Evolutionary conservation across 495 filamentous ascomycete genomes (phyloP), one percentile per base, ranked within the genome.

Genomic region (Hypoxylon cercidicola): DNA sequence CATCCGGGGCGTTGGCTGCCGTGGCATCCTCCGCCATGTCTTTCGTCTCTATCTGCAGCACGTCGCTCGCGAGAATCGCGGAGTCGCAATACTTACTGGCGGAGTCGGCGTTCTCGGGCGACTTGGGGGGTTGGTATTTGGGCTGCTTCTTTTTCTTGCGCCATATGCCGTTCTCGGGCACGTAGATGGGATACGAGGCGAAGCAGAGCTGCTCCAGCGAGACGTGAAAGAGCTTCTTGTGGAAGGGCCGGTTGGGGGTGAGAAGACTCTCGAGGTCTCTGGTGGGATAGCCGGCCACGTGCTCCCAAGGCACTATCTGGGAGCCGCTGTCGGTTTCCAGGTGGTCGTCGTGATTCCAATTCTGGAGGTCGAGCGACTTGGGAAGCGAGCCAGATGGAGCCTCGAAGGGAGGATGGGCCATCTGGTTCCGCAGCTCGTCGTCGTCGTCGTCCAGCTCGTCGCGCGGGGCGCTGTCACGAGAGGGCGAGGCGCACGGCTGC

Each of bases 221-320:
- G 48, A 97, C 80, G 72, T 97, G 93, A 71, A 97, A 97, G 13
- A 88, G 87, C 60, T 86, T 86, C 78, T 95, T 94, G 71, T 96
- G 91, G 77, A 88, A 93, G n/a, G 87, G 85, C 47, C 84, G 79
- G 51, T 86, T 85, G 10, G 95, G 95, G 37, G 89, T 92, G 52
- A 99, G 77, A 41, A 99, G 76, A 63, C 89, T 94, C 70, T 93
- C 91, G 68, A 97, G 87, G 25, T 91, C 89, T 51, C 88, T 88
- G 16, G 88, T 88, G 7, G 85, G 85, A 55, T 93, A 88, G 7
- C 91, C 92, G 40, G 93, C 78, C 11, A 97, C 81, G 18, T 85
- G 87, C 72, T 94, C 90, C 89, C 91, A 93, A 0, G 90, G 88
- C 8, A 86, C 84, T 46, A 84, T 70, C 59, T 85, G 82, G 25